Evolutionary conservation across 352 stramenopile genomes (phyloP), one percentile per base, ranked within the genome.

Genomic region (Phytophthora sp.): DNA sequence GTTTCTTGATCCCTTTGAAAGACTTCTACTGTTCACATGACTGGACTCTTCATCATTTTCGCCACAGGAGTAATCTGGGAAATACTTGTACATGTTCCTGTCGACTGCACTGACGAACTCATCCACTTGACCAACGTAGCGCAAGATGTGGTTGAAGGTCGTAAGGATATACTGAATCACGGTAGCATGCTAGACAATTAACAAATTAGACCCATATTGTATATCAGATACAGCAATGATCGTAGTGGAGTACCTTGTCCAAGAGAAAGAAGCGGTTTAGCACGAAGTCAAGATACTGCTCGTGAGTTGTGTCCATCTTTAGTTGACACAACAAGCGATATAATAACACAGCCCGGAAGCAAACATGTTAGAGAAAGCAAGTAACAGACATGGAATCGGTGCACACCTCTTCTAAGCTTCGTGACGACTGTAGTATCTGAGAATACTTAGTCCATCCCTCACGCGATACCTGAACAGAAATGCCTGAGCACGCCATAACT

Each of bases 71-170:
- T 1, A 35, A n/a, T 41, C 23, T 11, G 62, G 66, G 18, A 87
- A 79, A 60, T 74, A 84, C 3, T 54, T 60, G 5, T 20, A 24
- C 43, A 84, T 53, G 31, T 82, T 84, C 9, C 81, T 67, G 34
- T 87, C 84, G 4, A 90, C 50, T 0, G 54, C 67, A 4, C 70
- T 72, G 20, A 90, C 67, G 23, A 84, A 74, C 44, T 80, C 79
- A 18, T 91, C 72, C 8, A 87, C 66, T 21, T 77, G 74, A 4
- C 59, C 70, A 31, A 88, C 73, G 54, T 82, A 94, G 6, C 72
- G 57, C 50, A 94, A 79, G 23, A 92, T 77, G 26, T 90, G 81
- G 44, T 92, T 89, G 56, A 92, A 88, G 13, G 84, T 87, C 23
- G 74, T 80, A 41, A 91, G 44, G 32, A 90, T 88, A 55, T 89